These are phyloP conservation scores for Pyrus hybrid DNA, from an alignment of 331 rosid genomes.

Conservation along the genomic window DNA sequence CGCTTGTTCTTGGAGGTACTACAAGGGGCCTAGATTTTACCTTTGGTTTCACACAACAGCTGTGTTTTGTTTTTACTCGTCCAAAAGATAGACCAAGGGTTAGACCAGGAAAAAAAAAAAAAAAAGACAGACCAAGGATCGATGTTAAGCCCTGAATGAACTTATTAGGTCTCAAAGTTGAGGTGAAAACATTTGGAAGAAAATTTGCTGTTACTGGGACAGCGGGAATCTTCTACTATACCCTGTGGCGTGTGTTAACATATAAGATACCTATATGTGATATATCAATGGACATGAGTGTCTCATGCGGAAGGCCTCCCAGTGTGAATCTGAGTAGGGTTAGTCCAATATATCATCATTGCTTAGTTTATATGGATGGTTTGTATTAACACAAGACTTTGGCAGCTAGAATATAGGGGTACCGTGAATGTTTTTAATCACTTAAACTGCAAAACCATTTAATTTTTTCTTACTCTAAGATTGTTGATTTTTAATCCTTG, in stretches of 20 bases:
- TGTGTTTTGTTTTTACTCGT: background rate
- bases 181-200: background rate
- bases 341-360: background rate
- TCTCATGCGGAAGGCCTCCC: background rate
- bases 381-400: no score
- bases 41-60: conserved; percentile 1
- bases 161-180: background rate
- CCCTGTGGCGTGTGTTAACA: background rate
- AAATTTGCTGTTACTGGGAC: background rate
- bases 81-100: background rate
- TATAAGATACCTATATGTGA: background rate
- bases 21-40: background rate
- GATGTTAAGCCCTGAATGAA: background rate
- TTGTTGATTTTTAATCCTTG: no score
- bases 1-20: background rate
- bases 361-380: background rate
- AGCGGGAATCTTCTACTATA: background rate
- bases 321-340: background rate
- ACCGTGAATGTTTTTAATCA: no score
- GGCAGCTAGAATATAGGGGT: no score
- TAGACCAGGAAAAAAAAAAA: no score
- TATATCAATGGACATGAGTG: background rate
- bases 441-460: no score
- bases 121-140: background rate
- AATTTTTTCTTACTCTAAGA: no score